phyloP scores from a whole-genome alignment of 177 flowering plant genomes.

The Vitis hybrid region DNA sequence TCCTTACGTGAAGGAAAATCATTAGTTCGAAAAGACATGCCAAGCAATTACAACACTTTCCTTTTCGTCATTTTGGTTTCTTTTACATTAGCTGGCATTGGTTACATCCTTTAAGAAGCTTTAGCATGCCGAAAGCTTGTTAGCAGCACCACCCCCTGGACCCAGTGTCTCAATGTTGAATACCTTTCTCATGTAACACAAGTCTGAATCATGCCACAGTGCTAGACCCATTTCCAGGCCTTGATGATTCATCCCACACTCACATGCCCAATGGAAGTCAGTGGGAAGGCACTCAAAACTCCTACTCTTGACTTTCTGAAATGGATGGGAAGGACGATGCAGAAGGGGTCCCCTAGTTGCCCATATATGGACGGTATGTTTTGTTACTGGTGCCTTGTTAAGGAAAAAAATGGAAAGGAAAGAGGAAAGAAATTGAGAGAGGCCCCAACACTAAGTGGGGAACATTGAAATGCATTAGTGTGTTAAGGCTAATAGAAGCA shows the following conservation, averaged over 20 bases:
- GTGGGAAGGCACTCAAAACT: not conserved
- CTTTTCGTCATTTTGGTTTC: not conserved
- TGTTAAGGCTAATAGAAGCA: conserved; percentile 9
- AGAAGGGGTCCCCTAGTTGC: not conserved
- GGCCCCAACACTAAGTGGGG: conserved; percentile 17
- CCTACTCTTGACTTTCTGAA: not conserved
- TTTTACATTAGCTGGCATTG: not conserved
- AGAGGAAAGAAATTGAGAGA: not conserved
- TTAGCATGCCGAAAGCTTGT: not conserved
- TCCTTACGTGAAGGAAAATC: not conserved
- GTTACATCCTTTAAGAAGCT: not conserved
- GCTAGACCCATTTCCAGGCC: not conserved
- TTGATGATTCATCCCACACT: not conserved
- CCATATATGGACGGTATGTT: not conserved
- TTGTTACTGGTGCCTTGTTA: not conserved
- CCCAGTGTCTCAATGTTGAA: not conserved
- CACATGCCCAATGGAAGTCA: not conserved
- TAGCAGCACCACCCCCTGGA: not conserved
- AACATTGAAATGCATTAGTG: conserved; percentile 9
- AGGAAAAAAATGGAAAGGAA: not conserved
- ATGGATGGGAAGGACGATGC: not conserved
- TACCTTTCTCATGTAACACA: not conserved
- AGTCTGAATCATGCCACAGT: not conserved
- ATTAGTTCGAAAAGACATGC: not conserved
- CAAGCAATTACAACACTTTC: too few species aligned